These are phyloP conservation scores for Murraya paniculata DNA, from an alignment of 345 rosid genomes.

Conservation along the genomic window DNA sequence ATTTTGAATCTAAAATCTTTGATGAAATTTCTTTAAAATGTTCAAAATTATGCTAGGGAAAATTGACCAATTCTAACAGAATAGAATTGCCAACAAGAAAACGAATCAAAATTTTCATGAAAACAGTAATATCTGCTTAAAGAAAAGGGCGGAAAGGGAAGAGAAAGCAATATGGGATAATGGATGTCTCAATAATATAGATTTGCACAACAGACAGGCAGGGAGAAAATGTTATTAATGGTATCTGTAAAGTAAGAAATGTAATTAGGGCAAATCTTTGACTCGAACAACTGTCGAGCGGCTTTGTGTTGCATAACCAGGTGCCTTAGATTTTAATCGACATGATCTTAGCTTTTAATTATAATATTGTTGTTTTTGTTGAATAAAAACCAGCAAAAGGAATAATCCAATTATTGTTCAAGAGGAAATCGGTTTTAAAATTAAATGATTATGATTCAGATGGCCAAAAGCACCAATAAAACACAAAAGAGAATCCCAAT, in stretches of 20 bases:
- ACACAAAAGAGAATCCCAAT: neutral
- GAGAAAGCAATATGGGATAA: too few species aligned
- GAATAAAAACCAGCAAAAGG: neutral
- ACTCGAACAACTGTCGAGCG: neutral
- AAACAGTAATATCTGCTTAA: too few species aligned
- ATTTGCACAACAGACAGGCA: too few species aligned
- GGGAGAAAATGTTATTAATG: neutral
- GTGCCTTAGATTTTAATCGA: neutral
- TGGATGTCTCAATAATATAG: too few species aligned
- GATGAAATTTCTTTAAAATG: too few species aligned
- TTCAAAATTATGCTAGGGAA: too few species aligned
- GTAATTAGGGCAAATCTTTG: conserved; percentile 14
- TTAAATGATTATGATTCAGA: neutral
- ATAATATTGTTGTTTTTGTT: neutral
- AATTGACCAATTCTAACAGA: too few species aligned
- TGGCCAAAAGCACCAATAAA: neutral
- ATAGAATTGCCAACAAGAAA: too few species aligned
- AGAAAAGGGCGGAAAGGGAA: too few species aligned
- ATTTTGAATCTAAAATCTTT: too few species aligned
- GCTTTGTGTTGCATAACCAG: neutral
- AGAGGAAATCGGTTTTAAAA: neutral
- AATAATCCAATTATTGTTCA: neutral
- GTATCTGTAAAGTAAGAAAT: conserved; percentile 12
- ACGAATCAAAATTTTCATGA: too few species aligned
- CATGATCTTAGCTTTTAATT: neutral